Evolutionary conservation across 2,329 filamentous ascomycete genomes (phyloP), one percentile per base, ranked within the genome.

Genomic region (Knufia petricola): DNA sequence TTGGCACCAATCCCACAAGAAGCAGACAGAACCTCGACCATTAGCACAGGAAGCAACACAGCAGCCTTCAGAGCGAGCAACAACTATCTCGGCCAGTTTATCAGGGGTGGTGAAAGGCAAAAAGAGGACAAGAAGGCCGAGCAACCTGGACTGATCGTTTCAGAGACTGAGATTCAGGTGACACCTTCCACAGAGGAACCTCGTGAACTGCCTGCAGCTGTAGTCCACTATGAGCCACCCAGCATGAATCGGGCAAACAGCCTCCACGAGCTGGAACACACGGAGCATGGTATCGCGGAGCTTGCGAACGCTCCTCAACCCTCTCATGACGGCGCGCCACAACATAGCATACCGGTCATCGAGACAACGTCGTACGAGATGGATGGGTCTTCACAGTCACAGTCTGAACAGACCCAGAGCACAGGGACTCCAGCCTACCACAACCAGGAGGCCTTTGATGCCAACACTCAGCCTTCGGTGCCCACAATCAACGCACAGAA

Each of bases 1-100:
- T 51, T 59, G 8, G 51, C 52, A 20, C 57, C 55, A 13, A 20
- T 36, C 13, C 3, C 36, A 6, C 39, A 44, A 9, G 51, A 49
- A 17, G 9, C 47, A 9, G 46, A 34, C 24, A 46, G 57, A 37
- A 52, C 52, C 19, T 59, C 57, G 4, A 55, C 20, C 51, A 47
- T 49, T 52, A 62, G 58, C 43, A 57, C 55, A 15, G 48, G 49
- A 6, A 56, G 56, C 41, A 63, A 62, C 8, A 28, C 55, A 15
- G 53, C 49, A 37, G 60, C 60, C 26, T 51, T 65, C 40, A 55
- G 62, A 46, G 61, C 60, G 46, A 66, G 64, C 57, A 66, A 67
- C 51, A 64, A 66, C 50, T 66, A 66, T 47, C 62, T 67, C 7
- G 61, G 62, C 15, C 56, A 61, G 23, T 61, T 63, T 55, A 63